phyloP scores from a whole-genome alignment of 2,329 filamentous ascomycete genomes.

The Monosporascus sp. region DNA sequence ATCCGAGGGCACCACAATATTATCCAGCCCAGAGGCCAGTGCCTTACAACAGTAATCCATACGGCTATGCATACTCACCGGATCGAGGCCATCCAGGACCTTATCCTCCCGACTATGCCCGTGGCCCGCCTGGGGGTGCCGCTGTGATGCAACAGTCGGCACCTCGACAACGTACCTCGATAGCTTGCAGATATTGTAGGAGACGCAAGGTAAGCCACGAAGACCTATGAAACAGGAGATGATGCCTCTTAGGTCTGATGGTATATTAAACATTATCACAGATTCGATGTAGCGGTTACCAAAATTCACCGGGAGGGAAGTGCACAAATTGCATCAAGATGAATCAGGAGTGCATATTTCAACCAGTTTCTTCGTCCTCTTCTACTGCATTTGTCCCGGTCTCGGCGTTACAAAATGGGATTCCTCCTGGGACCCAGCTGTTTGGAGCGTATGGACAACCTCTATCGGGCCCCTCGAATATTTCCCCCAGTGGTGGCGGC shows the following conservation, averaged over 20 bases:
- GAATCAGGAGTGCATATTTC: conserved; percentile 57
- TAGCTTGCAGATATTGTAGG: conserved; percentile 56
- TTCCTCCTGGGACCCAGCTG: conserved; percentile 51
- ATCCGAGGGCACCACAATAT: conserved; percentile 29
- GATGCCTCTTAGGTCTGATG: background rate
- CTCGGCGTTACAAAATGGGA: conserved; percentile 52
- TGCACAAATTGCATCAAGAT: conserved; percentile 58
- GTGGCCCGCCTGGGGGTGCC: conserved; percentile 28
- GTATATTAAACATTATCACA: conserved; percentile 25
- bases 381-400: conserved; percentile 56
- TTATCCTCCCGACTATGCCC: conserved; percentile 25
- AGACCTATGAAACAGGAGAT: background rate
- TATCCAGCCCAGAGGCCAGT: conserved; percentile 13
- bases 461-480: conserved; percentile 29
- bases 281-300: conserved; percentile 59
- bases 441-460: conserved; percentile 56
- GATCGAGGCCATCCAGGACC: conserved; percentile 23
- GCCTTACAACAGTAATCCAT: conserved; percentile 15
- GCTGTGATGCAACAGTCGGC: conserved; percentile 45
- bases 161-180: conserved; percentile 53
- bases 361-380: conserved; percentile 51
- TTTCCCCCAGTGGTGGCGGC: conserved; percentile 11
- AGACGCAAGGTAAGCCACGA: conserved; percentile 48
- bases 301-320: conserved; percentile 53
- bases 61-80: conserved; percentile 29